These are phyloP conservation scores for Coelastrella sp. DNA, from an alignment of 139 green algal species.

Conservation along the genomic window DNA sequence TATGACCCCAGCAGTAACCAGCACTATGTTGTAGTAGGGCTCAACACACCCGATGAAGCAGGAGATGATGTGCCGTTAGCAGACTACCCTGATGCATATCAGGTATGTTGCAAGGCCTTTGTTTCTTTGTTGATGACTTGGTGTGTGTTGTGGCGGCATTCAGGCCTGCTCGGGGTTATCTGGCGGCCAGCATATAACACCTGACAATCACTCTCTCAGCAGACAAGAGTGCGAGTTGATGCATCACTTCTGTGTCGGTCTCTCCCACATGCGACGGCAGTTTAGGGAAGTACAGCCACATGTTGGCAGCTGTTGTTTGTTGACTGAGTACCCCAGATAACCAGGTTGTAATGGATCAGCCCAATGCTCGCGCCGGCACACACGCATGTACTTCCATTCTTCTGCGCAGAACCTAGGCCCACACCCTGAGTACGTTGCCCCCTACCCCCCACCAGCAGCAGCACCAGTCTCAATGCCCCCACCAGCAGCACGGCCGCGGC, in stretches of 20 bases:
- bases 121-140: background rate
- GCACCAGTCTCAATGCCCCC: constrained; percentile 27
- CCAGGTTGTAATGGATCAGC: too few species aligned
- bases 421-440: constrained; percentile 27
- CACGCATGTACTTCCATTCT: background rate
- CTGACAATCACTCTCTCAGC: too few species aligned
- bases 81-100: constrained; percentile 32
- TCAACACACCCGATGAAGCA: background rate
- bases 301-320: too few species aligned
- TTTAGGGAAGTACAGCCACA: too few species aligned
- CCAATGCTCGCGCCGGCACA: background rate
- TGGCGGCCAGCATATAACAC: background rate
- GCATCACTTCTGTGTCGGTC: too few species aligned
- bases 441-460: constrained; percentile 7
- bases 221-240: too few species aligned
- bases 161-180: background rate
- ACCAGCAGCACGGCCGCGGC: constrained; percentile 10
- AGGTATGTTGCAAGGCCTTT: background rate
- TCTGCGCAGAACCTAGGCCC: constrained; percentile 16
- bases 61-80: constrained; percentile 21
- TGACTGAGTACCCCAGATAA: too few species aligned
- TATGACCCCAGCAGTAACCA: background rate
- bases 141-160: background rate
- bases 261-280: too few species aligned
- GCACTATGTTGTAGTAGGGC: background rate